Conservation (phyloP, 257 asterid species). For the Solanum corneliomulleri region DNA sequence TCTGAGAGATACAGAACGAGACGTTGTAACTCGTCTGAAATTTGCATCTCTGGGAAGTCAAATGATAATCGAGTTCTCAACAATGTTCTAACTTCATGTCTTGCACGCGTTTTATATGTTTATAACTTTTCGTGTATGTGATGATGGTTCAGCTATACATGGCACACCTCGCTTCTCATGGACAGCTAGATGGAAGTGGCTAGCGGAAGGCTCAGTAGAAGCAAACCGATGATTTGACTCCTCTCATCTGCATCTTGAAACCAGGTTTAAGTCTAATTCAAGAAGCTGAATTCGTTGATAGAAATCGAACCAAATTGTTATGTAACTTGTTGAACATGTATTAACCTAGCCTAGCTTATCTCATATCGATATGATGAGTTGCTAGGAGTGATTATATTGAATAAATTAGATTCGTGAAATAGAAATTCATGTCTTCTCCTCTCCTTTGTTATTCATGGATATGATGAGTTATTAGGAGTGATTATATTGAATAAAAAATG, state of each 20-base stretch:
- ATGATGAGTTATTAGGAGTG: too few relatives aligned
- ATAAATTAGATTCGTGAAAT: background rate
- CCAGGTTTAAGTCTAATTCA: background rate
- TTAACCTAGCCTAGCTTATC: background rate
- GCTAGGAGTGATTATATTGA: background rate
- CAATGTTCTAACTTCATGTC: background rate
- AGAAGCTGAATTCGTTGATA: background rate
- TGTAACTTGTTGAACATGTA: background rate
- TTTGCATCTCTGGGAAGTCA: background rate
- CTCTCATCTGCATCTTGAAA: background rate
- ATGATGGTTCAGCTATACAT: conserved; percentile 52
- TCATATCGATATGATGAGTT: background rate
- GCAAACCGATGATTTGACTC: too few relatives aligned
- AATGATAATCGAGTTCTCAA: background rate
- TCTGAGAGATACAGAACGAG: background rate
- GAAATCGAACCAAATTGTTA: background rate
- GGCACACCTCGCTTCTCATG: conserved; percentile 84
- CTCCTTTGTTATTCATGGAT: background rate
- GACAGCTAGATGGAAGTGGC: conserved; percentile 82
- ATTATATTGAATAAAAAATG: too few relatives aligned
- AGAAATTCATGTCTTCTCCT: background rate
- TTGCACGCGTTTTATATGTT: background rate
- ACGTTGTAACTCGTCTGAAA: background rate
- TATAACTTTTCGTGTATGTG: background rate
- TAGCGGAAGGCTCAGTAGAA: conserved; percentile 9